Evolutionary conservation across 2,329 filamentous ascomycete genomes (phyloP), one percentile per base, ranked within the genome.

Genomic region (Colletotrichum truncatum): DNA sequence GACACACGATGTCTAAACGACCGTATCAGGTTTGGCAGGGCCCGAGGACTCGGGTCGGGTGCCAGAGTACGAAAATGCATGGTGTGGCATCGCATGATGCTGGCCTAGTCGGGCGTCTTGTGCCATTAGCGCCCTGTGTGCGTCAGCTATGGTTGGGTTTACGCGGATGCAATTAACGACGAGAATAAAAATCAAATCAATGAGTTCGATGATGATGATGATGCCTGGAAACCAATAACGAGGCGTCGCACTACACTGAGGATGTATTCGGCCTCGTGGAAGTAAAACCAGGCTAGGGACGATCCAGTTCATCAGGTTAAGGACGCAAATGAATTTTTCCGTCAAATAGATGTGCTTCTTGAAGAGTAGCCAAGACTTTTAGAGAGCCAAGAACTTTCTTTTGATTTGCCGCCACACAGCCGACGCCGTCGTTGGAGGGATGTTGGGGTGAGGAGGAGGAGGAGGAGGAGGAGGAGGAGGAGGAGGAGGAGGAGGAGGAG

Each of bases 251-350:
- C n/a, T n/a, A n/a, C n/a, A n/a, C n/a, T 28, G 30, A 12, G 38
- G 23, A 45, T 10, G 54, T 28, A 21, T 48, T 16, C 32, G 32
- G 32, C 10, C n/a, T n/a, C 41, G 32, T 34, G 25, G 36, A 23
- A 12, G 28, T 23, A 18, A 36, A 65, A 49, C 26, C 18, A 28
- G 56, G 34, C 56, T 64, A 61, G 48, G 30, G 39, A 18, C 16
- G 26, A 54, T 54, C 18, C 57, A 45, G 26, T 30, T 36, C 25
- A 41, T 41, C 48, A 65, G 62, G 56, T 36, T 57, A 61, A 41
- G 43, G 36, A 36, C 62, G 49, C 62, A 52, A 52, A 54, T 46
- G 41, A 65, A 41, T 62, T 65, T 65, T 65, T 65, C 62, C 62
- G 41, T 65, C 62, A 65, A 65, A 62, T 65, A 53, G 58, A 43